Conservation (phyloP, 2,329 filamentous ascomycete species). For the Talaromyces albobiverticillius region DNA sequence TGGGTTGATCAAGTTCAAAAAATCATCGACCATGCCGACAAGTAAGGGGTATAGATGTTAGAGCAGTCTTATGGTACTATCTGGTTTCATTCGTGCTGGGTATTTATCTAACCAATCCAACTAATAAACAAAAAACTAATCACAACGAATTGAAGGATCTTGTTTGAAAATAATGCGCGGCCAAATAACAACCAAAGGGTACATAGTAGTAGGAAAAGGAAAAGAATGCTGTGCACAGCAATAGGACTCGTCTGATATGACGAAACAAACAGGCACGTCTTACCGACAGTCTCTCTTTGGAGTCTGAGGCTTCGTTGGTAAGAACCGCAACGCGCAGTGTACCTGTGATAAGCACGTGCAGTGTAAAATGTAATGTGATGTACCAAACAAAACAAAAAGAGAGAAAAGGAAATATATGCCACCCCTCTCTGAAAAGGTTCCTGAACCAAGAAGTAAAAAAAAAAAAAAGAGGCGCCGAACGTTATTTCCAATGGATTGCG, state of each 20-base stretch:
- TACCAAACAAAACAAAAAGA: background rate
- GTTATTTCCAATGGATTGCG: background rate
- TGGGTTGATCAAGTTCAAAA: background rate
- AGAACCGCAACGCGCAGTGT: background rate
- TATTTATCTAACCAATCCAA: constrained; percentile 13
- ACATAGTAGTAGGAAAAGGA: constrained; percentile 11
- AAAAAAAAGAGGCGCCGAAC: constrained; percentile 4
- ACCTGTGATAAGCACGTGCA: constrained; percentile 3
- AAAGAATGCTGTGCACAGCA: constrained; percentile 17
- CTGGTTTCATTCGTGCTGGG: constrained; percentile 7
- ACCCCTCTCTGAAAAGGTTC: background rate
- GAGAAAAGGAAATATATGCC: background rate
- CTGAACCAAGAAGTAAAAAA: background rate
- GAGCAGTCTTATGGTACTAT: background rate
- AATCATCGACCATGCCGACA: background rate
- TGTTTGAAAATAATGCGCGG: constrained; percentile 1
- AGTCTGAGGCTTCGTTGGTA: background rate
- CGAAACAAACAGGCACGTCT: background rate
- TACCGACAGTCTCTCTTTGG: background rate
- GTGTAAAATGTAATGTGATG: constrained; percentile 3
- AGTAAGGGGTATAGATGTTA: too few species aligned
- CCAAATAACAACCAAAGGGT: constrained; percentile 1
- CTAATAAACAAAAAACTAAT: constrained; percentile 7
- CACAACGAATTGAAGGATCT: constrained; percentile 6
- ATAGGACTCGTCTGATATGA: constrained; percentile 12